Evolutionary conservation across 2,329 filamentous ascomycete species (phyloP).

Genomic region (Paraphaeosphaeria sporulosa): DNA sequence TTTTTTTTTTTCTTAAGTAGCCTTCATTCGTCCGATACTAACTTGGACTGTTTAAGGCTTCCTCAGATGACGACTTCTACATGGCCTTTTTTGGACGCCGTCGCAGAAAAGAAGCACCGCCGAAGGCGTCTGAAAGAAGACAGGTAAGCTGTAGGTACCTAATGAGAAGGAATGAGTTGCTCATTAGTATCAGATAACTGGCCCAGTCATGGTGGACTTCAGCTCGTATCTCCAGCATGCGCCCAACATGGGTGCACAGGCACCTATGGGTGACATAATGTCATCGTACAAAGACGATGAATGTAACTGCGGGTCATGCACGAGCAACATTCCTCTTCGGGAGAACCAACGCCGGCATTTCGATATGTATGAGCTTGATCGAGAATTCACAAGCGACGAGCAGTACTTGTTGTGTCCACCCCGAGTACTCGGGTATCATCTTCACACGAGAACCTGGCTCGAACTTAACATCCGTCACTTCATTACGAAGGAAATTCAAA

Average conservation of each 20-base stretch:
- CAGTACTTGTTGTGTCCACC: constrained; percentile 21
- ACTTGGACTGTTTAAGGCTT: neutral
- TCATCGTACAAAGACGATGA: constrained; percentile 13
- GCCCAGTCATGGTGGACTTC: constrained; percentile 20
- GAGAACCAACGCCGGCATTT: constrained; percentile 14
- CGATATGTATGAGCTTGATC: neutral
- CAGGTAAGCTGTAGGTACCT: neutral
- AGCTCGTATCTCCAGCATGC: constrained; percentile 21
- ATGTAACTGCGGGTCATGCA: constrained; percentile 19
- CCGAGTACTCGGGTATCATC: constrained; percentile 19
- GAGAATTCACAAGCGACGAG: constrained; percentile 2
- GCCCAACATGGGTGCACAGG: constrained; percentile 7
- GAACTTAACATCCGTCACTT: constrained; percentile 16
- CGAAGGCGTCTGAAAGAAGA: neutral
- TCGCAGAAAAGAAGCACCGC: neutral
- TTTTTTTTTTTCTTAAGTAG: no score
- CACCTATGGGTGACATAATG: constrained; percentile 16
- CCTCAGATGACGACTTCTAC: neutral
- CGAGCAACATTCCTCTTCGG: constrained; percentile 5
- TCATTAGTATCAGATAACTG: constrained; percentile 2
- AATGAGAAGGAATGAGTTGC: no score
- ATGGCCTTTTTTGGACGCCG: neutral
- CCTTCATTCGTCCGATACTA: no score
- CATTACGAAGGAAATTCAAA: constrained; percentile 11
- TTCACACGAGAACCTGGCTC: constrained; percentile 15